These are phyloP conservation scores for Wickerhamiella galacta DNA, from an alignment of 805 yeast species.

Conservation along the genomic window DNA sequence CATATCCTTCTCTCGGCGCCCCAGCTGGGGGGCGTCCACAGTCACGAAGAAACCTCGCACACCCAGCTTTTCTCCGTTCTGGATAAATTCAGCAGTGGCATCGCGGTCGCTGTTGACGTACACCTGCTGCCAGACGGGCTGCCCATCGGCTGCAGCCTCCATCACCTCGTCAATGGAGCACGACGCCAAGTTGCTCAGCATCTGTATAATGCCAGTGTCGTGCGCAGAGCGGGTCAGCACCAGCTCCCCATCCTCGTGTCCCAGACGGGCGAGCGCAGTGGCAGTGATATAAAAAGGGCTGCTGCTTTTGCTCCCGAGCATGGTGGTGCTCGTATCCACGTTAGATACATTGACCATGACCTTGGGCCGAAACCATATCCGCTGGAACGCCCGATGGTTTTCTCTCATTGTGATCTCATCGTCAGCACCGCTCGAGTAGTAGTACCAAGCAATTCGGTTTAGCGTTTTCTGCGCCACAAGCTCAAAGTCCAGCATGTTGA, in stretches of 20 bases:
- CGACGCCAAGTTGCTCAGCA: slow-evolving; percentile 86
- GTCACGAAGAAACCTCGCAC: slow-evolving; percentile 74
- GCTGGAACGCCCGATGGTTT: slow-evolving; percentile 76
- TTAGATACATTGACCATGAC: slow-evolving; percentile 65
- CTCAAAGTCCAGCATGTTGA: slow-evolving; percentile 77
- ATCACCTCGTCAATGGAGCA: slow-evolving; percentile 76
- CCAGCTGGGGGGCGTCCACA: slow-evolving; percentile 73
- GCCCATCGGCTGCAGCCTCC: slow-evolving; percentile 46
- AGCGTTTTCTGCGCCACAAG: slow-evolving; percentile 64
- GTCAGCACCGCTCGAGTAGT: slow-evolving; percentile 81
- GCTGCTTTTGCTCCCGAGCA: slow-evolving; percentile 52
- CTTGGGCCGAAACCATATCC: slow-evolving; percentile 75
- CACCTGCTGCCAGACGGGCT: slow-evolving; percentile 77
- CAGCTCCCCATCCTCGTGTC: slow-evolving; percentile 85
- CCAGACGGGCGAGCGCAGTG: slow-evolving; percentile 81
- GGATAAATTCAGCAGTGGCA: slow-evolving; percentile 43
- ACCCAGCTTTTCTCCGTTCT: slow-evolving; percentile 56
- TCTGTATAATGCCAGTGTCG: slow-evolving; percentile 54
- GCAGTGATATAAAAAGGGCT: slow-evolving; percentile 85
- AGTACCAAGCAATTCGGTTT: slow-evolving; percentile 76
- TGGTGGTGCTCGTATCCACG: slow-evolving; percentile 51
- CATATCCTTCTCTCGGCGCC: slow-evolving; percentile 81
- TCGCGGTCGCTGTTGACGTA: slow-evolving; percentile 66
- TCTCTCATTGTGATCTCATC: slow-evolving; percentile 84
- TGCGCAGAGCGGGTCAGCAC: slow-evolving; percentile 75